phyloP scores from a whole-genome alignment of 352 stramenopile genomes.

The Thalassiosira livingstoniorum region DNA sequence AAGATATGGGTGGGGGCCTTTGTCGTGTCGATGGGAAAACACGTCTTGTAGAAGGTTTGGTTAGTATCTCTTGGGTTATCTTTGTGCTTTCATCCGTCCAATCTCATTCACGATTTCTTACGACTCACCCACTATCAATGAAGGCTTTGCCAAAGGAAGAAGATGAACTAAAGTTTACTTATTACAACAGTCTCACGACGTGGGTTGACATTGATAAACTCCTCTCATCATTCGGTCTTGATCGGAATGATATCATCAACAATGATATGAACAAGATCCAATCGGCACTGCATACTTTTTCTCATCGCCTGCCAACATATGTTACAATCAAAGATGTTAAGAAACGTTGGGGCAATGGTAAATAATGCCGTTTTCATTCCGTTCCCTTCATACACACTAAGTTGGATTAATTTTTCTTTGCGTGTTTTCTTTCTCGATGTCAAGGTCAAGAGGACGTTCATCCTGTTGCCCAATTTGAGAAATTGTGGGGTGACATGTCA shows the following conservation, averaged over 20 bases:
- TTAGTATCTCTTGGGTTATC: too few relatives aligned
- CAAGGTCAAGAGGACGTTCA: slow-evolving; percentile 39
- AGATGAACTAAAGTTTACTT: slow-evolving; percentile 74
- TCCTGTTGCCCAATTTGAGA: slow-evolving; percentile 74
- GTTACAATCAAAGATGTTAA: slow-evolving; percentile 77
- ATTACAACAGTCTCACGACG: slow-evolving; percentile 72
- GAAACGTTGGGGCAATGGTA: slow-evolving; percentile 72
- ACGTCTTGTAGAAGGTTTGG: slow-evolving; percentile 59
- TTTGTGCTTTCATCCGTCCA: neutral
- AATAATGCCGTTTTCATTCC: too few relatives aligned
- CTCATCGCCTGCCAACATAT: slow-evolving; percentile 66
- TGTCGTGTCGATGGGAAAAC: slow-evolving; percentile 67
- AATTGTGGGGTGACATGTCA: slow-evolving; percentile 71
- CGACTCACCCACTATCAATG: too few relatives aligned
- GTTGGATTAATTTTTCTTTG: slow-evolving; percentile 3
- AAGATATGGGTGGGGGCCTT: slow-evolving; percentile 72
- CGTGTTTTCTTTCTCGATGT: too few relatives aligned
- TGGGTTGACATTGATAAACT: slow-evolving; percentile 74
- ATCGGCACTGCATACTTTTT: slow-evolving; percentile 60
- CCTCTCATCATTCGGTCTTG: slow-evolving; percentile 59
- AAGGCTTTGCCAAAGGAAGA: slow-evolving; percentile 62
- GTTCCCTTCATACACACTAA: too few relatives aligned
- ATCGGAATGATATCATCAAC: slow-evolving; percentile 50
- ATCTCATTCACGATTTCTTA: slow-evolving; percentile 52
- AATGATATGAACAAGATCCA: slow-evolving; percentile 42